Conservation (phyloP, 495 filamentous ascomycete genomes). For the Acidiella bohemica region DNA sequence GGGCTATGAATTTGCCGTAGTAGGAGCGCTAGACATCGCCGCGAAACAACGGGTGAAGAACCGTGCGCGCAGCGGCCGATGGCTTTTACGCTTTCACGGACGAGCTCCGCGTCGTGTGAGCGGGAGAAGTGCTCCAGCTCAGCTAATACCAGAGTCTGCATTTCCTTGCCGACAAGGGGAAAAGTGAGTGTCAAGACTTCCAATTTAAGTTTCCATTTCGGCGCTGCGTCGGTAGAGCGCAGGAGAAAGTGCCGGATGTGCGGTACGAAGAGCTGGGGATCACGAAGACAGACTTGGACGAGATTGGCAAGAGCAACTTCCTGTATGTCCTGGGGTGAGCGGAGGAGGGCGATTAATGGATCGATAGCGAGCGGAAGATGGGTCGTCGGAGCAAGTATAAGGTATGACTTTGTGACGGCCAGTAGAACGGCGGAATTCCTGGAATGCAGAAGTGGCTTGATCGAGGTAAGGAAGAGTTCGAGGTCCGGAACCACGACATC, state of each 20-base stretch:
- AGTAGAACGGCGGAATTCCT: constrained; percentile 88
- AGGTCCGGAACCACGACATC: constrained; percentile 70
- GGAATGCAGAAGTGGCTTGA: constrained; percentile 72
- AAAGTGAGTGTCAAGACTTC: constrained; percentile 84
- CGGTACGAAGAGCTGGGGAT: constrained; percentile 63
- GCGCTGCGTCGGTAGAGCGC: constrained; percentile 62
- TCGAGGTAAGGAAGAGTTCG: constrained; percentile 63
- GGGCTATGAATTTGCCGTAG: constrained; percentile 71
- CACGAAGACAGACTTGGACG: constrained; percentile 64
- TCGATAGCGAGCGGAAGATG: constrained; percentile 61
- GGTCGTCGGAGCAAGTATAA: constrained; percentile 62
- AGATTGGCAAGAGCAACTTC: constrained; percentile 87
- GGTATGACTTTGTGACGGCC: constrained; percentile 71
- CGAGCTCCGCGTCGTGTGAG: constrained; percentile 57
- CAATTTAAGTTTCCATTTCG: constrained; percentile 79
- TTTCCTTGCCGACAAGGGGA: constrained; percentile 57
- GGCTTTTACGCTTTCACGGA: constrained; percentile 76
- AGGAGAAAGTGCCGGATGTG: constrained; percentile 82
- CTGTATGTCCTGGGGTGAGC: constrained; percentile 73
- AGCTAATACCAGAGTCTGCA: constrained; percentile 73
- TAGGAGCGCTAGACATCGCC: constrained; percentile 66
- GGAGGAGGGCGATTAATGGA: constrained; percentile 70
- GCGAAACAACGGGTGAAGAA: constrained; percentile 48
- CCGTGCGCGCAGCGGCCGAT: constrained; percentile 84
- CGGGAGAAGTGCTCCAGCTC: constrained; percentile 88